Evolutionary conservation across 106 monocot genomes (phyloP).

Genomic region (Acanthochlamys bracteata): DNA sequence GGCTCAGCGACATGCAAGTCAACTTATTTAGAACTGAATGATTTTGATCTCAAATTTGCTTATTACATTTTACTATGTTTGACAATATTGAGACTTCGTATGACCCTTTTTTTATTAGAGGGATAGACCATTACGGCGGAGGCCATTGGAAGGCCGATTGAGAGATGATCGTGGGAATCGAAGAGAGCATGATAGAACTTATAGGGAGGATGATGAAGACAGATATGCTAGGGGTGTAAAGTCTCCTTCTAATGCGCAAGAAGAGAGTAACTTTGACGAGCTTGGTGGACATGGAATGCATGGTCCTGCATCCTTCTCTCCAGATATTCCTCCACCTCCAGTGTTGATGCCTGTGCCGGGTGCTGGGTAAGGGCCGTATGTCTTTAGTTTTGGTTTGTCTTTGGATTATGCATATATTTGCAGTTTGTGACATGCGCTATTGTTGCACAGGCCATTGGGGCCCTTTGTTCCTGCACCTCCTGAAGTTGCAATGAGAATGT

Average conservation of each 20-base stretch:
- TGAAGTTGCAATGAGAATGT: constrained; percentile 90
- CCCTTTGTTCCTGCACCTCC: constrained; percentile 98
- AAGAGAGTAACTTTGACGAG: constrained; percentile 41
- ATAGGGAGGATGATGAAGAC: constrained; percentile 24
- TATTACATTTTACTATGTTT: neutral
- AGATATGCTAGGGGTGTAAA: constrained; percentile 39
- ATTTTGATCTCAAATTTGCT: neutral
- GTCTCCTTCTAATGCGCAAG: constrained; percentile 45
- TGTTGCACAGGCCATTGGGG: constrained; percentile 65
- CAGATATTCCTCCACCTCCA: constrained; percentile 67
- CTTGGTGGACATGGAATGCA: constrained; percentile 65
- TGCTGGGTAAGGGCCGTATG: constrained; percentile 54
- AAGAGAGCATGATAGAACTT: constrained; percentile 39
- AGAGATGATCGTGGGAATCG: constrained; percentile 67
- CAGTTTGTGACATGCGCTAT: neutral
- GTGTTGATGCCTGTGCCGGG: constrained; percentile 97
- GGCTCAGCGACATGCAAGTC: too few relatives aligned
- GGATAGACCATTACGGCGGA: constrained; percentile 44
- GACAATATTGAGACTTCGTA: neutral
- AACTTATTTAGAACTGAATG: too few relatives aligned
- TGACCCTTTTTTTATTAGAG: constrained; percentile 22
- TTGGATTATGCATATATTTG: neutral
- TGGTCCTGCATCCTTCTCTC: constrained; percentile 55
- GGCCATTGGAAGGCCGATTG: constrained; percentile 47
- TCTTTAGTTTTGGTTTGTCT: neutral